Evolutionary conservation across 129 eudicot genomes (phyloP).

Genomic region (Artemisia annua): DNA sequence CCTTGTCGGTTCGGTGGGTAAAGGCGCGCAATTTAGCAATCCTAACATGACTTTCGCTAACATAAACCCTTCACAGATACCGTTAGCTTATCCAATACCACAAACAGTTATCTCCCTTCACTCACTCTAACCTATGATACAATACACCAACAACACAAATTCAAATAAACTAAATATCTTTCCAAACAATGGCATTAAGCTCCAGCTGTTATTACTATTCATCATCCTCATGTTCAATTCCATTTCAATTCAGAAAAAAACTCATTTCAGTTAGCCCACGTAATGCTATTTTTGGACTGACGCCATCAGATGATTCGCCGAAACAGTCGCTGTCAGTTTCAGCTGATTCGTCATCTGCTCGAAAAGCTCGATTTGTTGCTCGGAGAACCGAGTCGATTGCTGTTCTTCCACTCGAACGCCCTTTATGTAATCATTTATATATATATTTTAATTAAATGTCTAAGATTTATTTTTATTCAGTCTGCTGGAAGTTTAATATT

Average conservation of each 20-base stretch:
- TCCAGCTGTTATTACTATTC: constrained; percentile 28
- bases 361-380: constrained; percentile 77
- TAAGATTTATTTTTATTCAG: too few species aligned
- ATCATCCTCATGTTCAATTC: constrained; percentile 29
- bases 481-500: too few species aligned
- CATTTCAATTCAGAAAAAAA: constrained; percentile 32
- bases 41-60: constrained; percentile 8
- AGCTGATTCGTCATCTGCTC: constrained; percentile 49
- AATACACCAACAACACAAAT: not conserved
- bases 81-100: constrained; percentile 43
- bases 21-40: constrained; percentile 23
- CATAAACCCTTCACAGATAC: constrained; percentile 10
- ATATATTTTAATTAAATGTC: not conserved
- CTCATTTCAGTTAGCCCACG: constrained; percentile 31
- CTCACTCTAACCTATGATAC: not conserved
- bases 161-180: too few species aligned
- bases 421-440: constrained; percentile 49
- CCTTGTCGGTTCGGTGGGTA: constrained; percentile 1
- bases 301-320: constrained; percentile 37
- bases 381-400: constrained; percentile 63
- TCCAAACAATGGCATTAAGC: constrained; percentile 37
- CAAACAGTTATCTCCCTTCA: constrained; percentile 29
- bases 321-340: constrained; percentile 44
- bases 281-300: constrained; percentile 19
- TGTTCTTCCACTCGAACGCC: constrained; percentile 70